Evolutionary conservation across 176 grass and related monocot species (phyloP), one percentile per base, ranked within the genome.

Genomic region (Saccharum spontaneum): DNA sequence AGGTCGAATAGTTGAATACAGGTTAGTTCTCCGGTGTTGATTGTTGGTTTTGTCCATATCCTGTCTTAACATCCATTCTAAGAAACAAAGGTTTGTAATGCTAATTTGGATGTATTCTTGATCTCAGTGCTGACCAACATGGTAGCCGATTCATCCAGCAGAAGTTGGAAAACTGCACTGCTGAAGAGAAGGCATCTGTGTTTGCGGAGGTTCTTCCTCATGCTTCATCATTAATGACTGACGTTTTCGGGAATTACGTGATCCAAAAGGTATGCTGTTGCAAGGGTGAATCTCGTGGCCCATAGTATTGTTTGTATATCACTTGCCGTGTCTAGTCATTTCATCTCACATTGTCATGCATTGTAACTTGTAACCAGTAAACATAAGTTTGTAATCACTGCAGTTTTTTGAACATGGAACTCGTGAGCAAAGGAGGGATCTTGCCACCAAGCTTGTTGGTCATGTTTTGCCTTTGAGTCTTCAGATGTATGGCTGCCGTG

Each of bases 71-170:
- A 79, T 77, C 16, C 13, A 9, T 89, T 40, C 13, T 78, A 41
- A 43, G 23, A 45, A 50, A 55, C 78, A 73, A 65, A 17, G 7
- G 13, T 43, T 84, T 76, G 12, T 48, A 23, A 23, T 44, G 66
- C 44, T 87, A 50, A 84, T 63, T 36, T 55, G 67, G 23, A 59
- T 60, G 24, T 52, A 20, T 72, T 77, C 72, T 80, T 94, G 46
- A 71, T 86, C 63, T 59, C 90, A 99, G 97, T 20, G 86, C 97
- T 84, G 97, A 99, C 62, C 97, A 99, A 87, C 97, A 99, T 88
- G 97, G 97, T 40, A 99, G 97, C 76, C 88, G 97, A 89, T 99
- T 99, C 79, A 99, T 99, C 78, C 97, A 99, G 79, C 97, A 99
- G 79, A 99, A 99, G 81, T 73, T 99, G 79, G 97, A 99, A 80